phyloP scores from a whole-genome alignment of 108 stramenopile genomes.

The Skeletonema marinoi region DNA sequence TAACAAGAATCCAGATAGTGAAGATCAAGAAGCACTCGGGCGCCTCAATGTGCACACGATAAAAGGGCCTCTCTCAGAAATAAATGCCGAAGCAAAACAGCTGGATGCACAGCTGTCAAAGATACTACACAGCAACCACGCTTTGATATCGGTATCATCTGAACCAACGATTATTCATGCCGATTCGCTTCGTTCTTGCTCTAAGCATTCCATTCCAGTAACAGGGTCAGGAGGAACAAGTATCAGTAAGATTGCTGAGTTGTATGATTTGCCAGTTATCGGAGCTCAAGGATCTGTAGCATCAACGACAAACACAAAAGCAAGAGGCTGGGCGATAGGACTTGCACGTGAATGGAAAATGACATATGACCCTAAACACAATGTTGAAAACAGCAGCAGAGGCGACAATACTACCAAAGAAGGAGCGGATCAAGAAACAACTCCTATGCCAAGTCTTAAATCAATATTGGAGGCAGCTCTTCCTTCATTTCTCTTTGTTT shows the following conservation, averaged over 20 bases:
- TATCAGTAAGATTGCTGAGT: slow-evolving; percentile 43
- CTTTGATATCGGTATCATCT: slow-evolving; percentile 59
- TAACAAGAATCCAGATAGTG: not conserved
- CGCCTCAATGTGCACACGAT: slow-evolving; percentile 16
- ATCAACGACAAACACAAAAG: slow-evolving; percentile 65
- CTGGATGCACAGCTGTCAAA: slow-evolving; percentile 25
- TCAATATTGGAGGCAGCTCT: slow-evolving; percentile 60
- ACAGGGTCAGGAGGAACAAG: slow-evolving; percentile 73
- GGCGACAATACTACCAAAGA: not conserved
- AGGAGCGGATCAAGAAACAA: slow-evolving; percentile 12
- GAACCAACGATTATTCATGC: slow-evolving; percentile 37
- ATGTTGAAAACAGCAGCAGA: not conserved
- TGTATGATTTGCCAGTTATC: slow-evolving; percentile 46
- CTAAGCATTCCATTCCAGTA: slow-evolving; percentile 48
- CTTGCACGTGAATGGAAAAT: slow-evolving; percentile 52
- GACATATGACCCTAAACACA: slow-evolving; percentile 45
- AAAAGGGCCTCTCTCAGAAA: slow-evolving; percentile 34
- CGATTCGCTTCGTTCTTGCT: slow-evolving; percentile 21
- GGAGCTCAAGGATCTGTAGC: slow-evolving; percentile 76
- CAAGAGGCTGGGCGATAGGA: slow-evolving; percentile 57
- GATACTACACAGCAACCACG: slow-evolving; percentile 11
- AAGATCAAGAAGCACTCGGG: slow-evolving; percentile 1
- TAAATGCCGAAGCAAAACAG: slow-evolving; percentile 31
- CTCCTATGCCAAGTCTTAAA: slow-evolving; percentile 18
- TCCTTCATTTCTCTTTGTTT: slow-evolving; percentile 63